Evolutionary conservation across 140 eudicot species (phyloP), one percentile per base, ranked within the genome.

Genomic region (Oenanthe javanica): DNA sequence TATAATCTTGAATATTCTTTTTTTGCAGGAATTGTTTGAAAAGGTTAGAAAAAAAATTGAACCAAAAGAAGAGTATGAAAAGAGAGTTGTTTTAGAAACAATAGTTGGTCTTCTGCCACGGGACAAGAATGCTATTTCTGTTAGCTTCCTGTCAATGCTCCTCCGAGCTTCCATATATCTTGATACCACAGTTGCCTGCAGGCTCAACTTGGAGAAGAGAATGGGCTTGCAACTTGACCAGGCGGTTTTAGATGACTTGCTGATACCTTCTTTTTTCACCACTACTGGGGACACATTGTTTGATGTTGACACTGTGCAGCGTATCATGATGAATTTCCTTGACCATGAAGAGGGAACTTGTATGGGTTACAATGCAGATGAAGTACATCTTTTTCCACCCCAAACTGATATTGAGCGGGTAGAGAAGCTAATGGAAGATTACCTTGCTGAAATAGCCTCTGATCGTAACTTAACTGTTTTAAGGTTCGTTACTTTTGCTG

Each of bases 131-230:
- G 80, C 89, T 14, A 84, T 90, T 82, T 90, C 99, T 1, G 97
- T 95, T 45, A 90, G 99, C 83, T 92, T 94, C 83, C 90, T 95
- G n/a, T 91, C 99, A 13, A 89, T 91, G 97, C 81, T 95, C 81
- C 97, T 95, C 75, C 85, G 96, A 55, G 92, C 97, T 75, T 85
- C 97, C 13, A 89, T 88, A 78, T 88, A 82, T 73, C 90, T 95
- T 0, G 97, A 95, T 80, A 95, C 97, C 43, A 92, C 99, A 36
- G 90, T 91, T 77, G 93, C 99, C 19, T 95, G 97, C 77, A 86
- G 92, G 85, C 89, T 92, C 31, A 97, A 95, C 79, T 80, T 95
- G 82, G 99, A 95, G 91, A 95, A 83, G 86, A 88, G 99, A 63
- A 92, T 95, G 77, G 97, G 90, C 46, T 75, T 81, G 72, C 97